phyloP scores from a whole-genome alignment of 2,329 filamentous ascomycete species.

The Scedosporium apiospermum region DNA sequence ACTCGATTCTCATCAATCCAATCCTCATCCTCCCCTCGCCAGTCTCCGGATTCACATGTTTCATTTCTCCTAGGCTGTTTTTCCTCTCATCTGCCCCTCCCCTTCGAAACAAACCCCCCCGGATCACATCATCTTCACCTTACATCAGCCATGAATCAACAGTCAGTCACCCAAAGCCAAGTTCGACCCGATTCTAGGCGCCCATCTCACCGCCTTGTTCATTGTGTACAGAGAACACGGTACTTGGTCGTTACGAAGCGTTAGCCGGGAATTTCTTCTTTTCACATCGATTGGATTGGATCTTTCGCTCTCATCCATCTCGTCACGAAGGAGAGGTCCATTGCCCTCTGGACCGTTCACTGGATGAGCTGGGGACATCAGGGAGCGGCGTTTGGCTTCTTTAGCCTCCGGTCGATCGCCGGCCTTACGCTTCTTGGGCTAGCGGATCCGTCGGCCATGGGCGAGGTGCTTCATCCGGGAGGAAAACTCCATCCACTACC shows the following conservation, averaged over 20 bases:
- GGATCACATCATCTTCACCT: background rate
- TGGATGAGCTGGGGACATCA: background rate
- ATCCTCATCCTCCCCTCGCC: background rate
- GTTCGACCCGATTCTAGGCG: background rate
- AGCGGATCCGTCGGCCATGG: background rate
- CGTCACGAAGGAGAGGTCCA: background rate
- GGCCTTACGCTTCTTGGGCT: constrained; percentile 6
- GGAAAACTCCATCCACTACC: background rate
- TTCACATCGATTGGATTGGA: no score
- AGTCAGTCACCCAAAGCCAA: background rate
- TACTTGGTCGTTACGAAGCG: no score
- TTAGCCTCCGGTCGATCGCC: constrained; percentile 2
- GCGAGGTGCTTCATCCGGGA: background rate
- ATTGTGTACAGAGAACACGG: no score
- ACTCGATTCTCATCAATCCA: background rate
- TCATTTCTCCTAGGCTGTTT: background rate
- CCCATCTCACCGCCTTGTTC: background rate
- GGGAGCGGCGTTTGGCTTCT: constrained; percentile 5
- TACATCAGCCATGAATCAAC: background rate
- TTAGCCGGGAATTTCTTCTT: no score
- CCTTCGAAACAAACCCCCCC: no score
- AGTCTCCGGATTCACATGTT: background rate
- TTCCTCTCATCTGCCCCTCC: background rate
- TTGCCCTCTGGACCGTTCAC: background rate
- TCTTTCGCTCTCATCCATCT: background rate